Evolutionary conservation across 2,329 filamentous ascomycete genomes (phyloP).

Genomic region (Beauveria australis): DNA sequence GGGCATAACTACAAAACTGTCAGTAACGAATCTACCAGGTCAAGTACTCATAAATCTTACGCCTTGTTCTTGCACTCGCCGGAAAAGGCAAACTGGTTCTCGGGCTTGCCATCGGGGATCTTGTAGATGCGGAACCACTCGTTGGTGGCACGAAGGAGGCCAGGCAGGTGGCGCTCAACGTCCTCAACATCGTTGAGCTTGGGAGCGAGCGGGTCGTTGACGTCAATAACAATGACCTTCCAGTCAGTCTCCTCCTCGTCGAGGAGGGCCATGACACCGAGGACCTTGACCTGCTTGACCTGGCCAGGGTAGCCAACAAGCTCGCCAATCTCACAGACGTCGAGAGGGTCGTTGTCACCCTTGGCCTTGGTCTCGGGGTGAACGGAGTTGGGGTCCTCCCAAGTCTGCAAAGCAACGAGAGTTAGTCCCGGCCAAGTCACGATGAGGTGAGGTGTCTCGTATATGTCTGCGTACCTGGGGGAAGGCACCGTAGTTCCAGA

Average conservation of each 20-base stretch:
- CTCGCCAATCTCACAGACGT: slow-evolving; percentile 99
- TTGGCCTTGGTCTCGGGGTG: slow-evolving; percentile 99
- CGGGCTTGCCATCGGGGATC: slow-evolving; percentile 99
- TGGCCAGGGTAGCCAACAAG: slow-evolving; percentile 92
- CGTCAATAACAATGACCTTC: slow-evolving; percentile 99
- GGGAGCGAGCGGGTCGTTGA: slow-evolving; percentile 91
- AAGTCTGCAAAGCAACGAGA: slow-evolving; percentile 56
- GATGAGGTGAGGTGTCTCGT: slow-evolving; percentile 1
- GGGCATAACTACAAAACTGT: slow-evolving; percentile 60
- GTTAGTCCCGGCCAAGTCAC: slow-evolving; percentile 11
- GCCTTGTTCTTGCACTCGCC: slow-evolving; percentile 99
- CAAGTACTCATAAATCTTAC: slow-evolving; percentile 35
- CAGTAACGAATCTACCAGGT: slow-evolving; percentile 7
- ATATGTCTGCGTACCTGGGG: slow-evolving; percentile 61
- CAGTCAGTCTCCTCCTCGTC: slow-evolving; percentile 99
- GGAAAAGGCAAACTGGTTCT: slow-evolving; percentile 99
- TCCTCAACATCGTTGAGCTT: slow-evolving; percentile 99
- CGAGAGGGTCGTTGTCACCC: slow-evolving; percentile 98
- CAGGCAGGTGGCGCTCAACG: slow-evolving; percentile 95
- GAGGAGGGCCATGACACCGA: slow-evolving; percentile 97
- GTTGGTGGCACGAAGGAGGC: slow-evolving; percentile 93
- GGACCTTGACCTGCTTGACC: slow-evolving; percentile 99
- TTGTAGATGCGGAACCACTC: slow-evolving; percentile 99
- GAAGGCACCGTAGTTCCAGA: slow-evolving; percentile 99
- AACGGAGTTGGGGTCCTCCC: slow-evolving; percentile 93